A percentile compares a stretch with the other conserved stretches of the same genome.
Evolutionary conservation across 176 grass and related monocot genomes (phyloP).

Genomic region (Zoysia pacifica): DNA sequence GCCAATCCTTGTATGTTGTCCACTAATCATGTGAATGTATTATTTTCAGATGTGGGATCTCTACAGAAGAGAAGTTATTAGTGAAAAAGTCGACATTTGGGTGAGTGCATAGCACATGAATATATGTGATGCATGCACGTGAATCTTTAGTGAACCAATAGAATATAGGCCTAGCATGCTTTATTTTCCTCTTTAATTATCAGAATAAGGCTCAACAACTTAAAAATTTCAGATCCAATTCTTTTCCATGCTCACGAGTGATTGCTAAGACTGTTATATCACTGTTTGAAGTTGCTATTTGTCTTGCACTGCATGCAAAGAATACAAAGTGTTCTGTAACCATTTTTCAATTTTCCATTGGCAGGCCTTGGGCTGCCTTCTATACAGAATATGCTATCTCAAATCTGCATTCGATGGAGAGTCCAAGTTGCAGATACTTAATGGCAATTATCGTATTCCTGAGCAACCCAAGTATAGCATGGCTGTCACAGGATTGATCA

Average conservation of each 20-base stretch:
- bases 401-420: slow-evolving; percentile 91
- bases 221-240: not conserved
- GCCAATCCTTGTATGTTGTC: not conserved
- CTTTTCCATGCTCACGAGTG: slow-evolving; percentile 18
- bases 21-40: slow-evolving; percentile 17
- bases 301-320: slow-evolving; percentile 3
- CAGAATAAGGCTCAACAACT: not conserved
- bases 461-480: slow-evolving; percentile 68
- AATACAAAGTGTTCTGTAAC: slow-evolving; percentile 21
- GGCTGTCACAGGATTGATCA: slow-evolving; percentile 57
- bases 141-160: slow-evolving; percentile 23
- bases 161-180: slow-evolving; percentile 8
- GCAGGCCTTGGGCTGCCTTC: slow-evolving; percentile 83
- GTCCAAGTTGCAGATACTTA: slow-evolving; percentile 88
- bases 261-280: slow-evolving; percentile 15
- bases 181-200: slow-evolving; percentile 9
- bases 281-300: slow-evolving; percentile 25
- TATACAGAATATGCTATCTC: slow-evolving; percentile 87
- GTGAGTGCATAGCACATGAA: slow-evolving; percentile 44
- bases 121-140: not conserved
- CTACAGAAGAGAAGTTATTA: slow-evolving; percentile 85
- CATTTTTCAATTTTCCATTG: slow-evolving; percentile 24
- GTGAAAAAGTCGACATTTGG: slow-evolving; percentile 89
- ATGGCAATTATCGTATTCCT: slow-evolving; percentile 83
- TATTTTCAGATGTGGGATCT: slow-evolving; percentile 89